Percentiles rank a stretch among this genome's conserved stretches.
Conservation (phyloP, 2,329 filamentous ascomycete species). For the Lasiodiplodia citricola region DNA sequence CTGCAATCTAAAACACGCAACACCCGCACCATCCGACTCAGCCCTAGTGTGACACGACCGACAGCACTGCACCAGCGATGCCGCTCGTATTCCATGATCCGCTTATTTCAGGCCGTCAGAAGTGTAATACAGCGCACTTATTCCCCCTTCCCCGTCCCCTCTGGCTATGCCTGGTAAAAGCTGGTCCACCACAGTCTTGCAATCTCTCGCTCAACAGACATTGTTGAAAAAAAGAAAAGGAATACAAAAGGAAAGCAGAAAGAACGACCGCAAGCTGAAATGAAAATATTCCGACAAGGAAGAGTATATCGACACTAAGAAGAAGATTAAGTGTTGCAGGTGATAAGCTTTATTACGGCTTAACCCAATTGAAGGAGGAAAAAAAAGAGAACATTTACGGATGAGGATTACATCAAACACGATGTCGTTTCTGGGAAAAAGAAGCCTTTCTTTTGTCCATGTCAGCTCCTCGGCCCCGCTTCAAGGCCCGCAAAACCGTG, state of each 20-base stretch:
- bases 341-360: neutral
- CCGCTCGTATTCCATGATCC: neutral
- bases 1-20: neutral
- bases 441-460: constrained; percentile 3
- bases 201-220: neutral
- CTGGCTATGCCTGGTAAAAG: neutral
- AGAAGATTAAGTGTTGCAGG: neutral
- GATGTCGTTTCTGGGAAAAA: neutral
- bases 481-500: neutral
- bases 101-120: neutral
- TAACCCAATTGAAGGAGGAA: neutral
- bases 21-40: neutral
- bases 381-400: neutral
- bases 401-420: neutral
- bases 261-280: neutral
- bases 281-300: neutral
- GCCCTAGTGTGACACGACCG: neutral
- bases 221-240: neutral
- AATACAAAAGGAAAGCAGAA: neutral
- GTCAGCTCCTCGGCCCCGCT: neutral
- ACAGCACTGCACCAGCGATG: neutral
- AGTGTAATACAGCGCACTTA: neutral
- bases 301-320: neutral
- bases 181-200: neutral
- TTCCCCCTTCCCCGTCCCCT: neutral